phyloP scores from a whole-genome alignment of 805 yeast genomes.

The Yarrowia bubula region DNA sequence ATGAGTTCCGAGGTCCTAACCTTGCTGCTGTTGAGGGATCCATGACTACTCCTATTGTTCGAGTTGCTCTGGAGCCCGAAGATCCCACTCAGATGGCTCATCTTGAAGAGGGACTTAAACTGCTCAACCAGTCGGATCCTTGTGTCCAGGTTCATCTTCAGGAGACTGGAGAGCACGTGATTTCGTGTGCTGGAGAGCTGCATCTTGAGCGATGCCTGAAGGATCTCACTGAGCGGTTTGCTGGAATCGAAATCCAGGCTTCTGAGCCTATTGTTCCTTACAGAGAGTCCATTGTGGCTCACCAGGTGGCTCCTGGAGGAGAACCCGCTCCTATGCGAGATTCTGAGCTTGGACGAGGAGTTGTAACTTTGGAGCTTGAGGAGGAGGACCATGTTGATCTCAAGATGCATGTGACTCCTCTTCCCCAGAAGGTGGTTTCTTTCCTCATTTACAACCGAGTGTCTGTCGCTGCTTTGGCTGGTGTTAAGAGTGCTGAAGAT shows the following conservation, averaged over 20 bases:
- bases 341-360: conserved; percentile 29
- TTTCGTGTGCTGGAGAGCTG: conserved; percentile 94
- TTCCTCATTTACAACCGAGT: conserved; percentile 2
- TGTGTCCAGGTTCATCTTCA: conserved; percentile 84
- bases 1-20: conserved; percentile 61
- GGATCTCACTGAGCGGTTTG: conserved; percentile 87
- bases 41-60: conserved; percentile 69
- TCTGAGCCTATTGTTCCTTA: conserved; percentile 95
- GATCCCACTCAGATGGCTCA: conserved; percentile 76
- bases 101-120: conserved; percentile 72
- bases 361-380: conserved; percentile 45
- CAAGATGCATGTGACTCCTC: conserved; percentile 49
- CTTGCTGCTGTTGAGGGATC: conserved; percentile 66
- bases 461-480: conserved; percentile 30
- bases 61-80: conserved; percentile 93
- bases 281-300: conserved; percentile 70
- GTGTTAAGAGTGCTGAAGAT: conserved; percentile 33
- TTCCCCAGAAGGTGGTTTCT: conserved; percentile 48
- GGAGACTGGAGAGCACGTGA: conserved; percentile 88
- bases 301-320: conserved; percentile 42
- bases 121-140: conserved; percentile 87
- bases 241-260: conserved; percentile 79
- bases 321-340: conserved; percentile 24
- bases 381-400: conserved; percentile 47
- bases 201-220: conserved; percentile 93